These are phyloP conservation scores for Neostapfia colusana DNA, from an alignment of 176 grass and related monocot genomes.

Conservation along the genomic window DNA sequence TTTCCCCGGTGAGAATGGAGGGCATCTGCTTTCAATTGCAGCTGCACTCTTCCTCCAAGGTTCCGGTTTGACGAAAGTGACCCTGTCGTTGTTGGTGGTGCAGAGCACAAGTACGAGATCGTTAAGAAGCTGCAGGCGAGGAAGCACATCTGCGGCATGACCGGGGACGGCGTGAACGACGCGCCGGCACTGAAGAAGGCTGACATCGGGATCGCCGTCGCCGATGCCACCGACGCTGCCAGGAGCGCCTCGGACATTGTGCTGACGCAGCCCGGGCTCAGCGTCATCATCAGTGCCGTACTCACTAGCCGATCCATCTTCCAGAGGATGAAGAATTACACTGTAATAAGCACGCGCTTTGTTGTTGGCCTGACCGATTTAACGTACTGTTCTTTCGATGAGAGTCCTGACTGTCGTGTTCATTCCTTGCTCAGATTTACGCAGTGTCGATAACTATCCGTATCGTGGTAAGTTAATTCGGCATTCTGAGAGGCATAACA, in stretches of 20 bases:
- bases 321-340: slow-evolving; percentile 99
- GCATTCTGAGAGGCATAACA: too few relatives aligned
- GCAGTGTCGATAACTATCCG: slow-evolving; percentile 96
- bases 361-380: background rate
- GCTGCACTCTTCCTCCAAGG: background rate
- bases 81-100: background rate
- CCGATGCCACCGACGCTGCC: slow-evolving; percentile 91
- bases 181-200: slow-evolving; percentile 95
- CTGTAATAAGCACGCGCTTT: slow-evolving; percentile 50
- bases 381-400: background rate
- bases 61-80: background rate
- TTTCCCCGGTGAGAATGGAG: slow-evolving; percentile 54
- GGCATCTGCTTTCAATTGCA: background rate
- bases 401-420: slow-evolving; percentile 6
- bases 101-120: slow-evolving; percentile 99
- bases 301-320: slow-evolving; percentile 96
- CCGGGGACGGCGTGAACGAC: slow-evolving; percentile 91
- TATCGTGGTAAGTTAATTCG: slow-evolving; percentile 77
- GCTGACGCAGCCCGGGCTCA: slow-evolving; percentile 87
- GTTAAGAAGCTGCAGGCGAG: slow-evolving; percentile 89
- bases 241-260: slow-evolving; percentile 92
- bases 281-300: slow-evolving; percentile 96
- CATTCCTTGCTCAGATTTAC: slow-evolving; percentile 57
- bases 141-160: slow-evolving; percentile 99
- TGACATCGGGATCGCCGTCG: slow-evolving; percentile 94